Conservation (phyloP, 2,329 filamentous ascomycete genomes). For the Emydomyces testavorans region DNA sequence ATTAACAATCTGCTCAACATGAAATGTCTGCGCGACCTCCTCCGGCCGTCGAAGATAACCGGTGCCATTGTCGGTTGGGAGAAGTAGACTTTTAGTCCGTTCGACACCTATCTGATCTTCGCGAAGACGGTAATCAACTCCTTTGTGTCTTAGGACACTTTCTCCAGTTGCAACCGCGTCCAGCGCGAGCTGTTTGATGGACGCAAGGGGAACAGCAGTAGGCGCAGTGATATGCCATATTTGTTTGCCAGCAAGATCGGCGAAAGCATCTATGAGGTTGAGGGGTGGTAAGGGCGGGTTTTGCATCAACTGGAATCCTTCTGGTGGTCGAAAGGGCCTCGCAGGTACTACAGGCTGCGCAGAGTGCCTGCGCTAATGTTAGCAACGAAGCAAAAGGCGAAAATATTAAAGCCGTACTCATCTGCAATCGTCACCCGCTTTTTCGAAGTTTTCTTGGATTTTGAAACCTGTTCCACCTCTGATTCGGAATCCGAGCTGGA, state of each 20-base stretch:
- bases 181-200: slow-evolving; percentile 36
- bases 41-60: slow-evolving; percentile 22
- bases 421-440: slow-evolving; percentile 14
- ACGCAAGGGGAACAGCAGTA: slow-evolving; percentile 33
- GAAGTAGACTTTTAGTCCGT: slow-evolving; percentile 26
- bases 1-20: slow-evolving; percentile 16
- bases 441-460: slow-evolving; percentile 6
- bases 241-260: slow-evolving; percentile 36
- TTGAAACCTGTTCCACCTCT: slow-evolving; percentile 4
- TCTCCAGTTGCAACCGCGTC: slow-evolving; percentile 32
- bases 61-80: slow-evolving; percentile 29
- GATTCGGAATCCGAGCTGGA: slow-evolving; percentile 10
- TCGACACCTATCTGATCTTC: slow-evolving; percentile 24
- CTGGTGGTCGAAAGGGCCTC: slow-evolving; percentile 33
- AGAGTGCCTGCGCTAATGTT: slow-evolving; percentile 1
- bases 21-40: slow-evolving; percentile 19
- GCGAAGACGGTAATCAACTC: slow-evolving; percentile 33
- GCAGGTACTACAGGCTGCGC: slow-evolving; percentile 11
- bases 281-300: slow-evolving; percentile 24
- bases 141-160: slow-evolving; percentile 33
- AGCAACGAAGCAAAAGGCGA: background rate
- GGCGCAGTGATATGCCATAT: slow-evolving; percentile 41
- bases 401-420: slow-evolving; percentile 4
- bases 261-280: slow-evolving; percentile 26
- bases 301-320: slow-evolving; percentile 33